A percentile compares a stretch with the other conserved stretches of the same genome.
These are phyloP conservation scores for Epichloe elymi DNA, from an alignment of 2,329 filamentous ascomycete species.

Conservation along the genomic window DNA sequence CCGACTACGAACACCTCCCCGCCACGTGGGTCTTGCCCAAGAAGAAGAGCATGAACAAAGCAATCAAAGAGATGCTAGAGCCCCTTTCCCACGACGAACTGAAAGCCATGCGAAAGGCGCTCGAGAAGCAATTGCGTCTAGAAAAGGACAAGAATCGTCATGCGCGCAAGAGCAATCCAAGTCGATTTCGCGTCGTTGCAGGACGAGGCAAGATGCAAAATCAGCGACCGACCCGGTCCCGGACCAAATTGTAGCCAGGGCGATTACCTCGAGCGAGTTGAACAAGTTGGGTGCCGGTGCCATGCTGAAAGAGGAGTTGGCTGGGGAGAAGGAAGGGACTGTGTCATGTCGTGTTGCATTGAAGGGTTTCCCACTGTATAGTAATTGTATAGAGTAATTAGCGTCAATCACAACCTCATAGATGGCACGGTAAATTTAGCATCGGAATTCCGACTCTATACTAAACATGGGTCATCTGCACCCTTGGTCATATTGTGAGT, in stretches of 20 bases:
- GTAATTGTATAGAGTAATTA: not conserved
- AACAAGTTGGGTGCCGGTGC: constrained; percentile 2
- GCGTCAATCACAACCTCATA: too few relatives aligned
- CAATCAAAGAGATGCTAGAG: constrained; percentile 16
- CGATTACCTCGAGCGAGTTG: not conserved
- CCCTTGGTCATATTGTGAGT: too few relatives aligned
- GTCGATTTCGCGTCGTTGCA: constrained; percentile 5
- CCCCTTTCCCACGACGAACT: constrained; percentile 19
- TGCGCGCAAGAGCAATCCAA: not conserved
- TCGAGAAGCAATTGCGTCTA: constrained; percentile 10
- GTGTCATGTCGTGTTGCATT: not conserved
- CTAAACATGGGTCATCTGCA: too few relatives aligned
- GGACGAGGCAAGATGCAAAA: not conserved
- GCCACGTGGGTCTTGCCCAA: constrained; percentile 13
- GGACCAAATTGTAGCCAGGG: not conserved
- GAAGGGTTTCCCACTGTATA: not conserved
- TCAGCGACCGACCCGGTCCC: not conserved
- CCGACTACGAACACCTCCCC: constrained; percentile 17
- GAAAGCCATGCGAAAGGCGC: constrained; percentile 10
- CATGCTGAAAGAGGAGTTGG: constrained; percentile 1
- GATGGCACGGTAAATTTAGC: too few relatives aligned
- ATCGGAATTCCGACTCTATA: too few relatives aligned
- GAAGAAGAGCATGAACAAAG: constrained; percentile 14
- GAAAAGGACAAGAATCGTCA: not conserved
- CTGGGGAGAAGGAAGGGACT: not conserved